Evolutionary conservation across 805 yeast species (phyloP), one percentile per base, ranked within the genome.

Genomic region (Jamesozyma lodderae): DNA sequence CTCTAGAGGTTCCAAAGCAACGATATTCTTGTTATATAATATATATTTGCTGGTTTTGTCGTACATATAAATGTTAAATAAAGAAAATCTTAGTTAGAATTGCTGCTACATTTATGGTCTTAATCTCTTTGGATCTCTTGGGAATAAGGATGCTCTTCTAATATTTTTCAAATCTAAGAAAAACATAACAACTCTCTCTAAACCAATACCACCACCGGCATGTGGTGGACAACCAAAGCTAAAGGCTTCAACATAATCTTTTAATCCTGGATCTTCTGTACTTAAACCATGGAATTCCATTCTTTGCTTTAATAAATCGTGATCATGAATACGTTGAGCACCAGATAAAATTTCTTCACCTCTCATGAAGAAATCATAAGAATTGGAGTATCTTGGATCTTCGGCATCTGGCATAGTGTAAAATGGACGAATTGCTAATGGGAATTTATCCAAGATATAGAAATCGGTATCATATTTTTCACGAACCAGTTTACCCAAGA

Each of bases 341-440:
- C 99, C 99, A n/a, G 96, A 86, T 52, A 92, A 69, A 55, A 92
- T 92, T 69, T 92, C 99, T 70, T 92, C 98, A 61, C 99, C 99
- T 71, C 98, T 82, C 98, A 92, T 92, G 75, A 92, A 92, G 80
- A 92, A 92, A 69, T 92, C 98, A 62, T 90, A 92, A 16, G 97
- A 90, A 77, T 92, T 92, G 47, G 97, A 88, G 69, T 88, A 88
- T 52, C 81, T 73, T 47, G 95, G 77, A 67, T 92, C 88, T 56
- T 77, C 81, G 15, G 97, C 73, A 62, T 87, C 96, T 45, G 98
- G 97, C 98, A 92, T 92, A 35, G 99, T 92, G 75, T 92, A 92
- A 76, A 92, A 92, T 41, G 99, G 99, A 72, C 99, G 81, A 40
- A 88, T 76, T 22, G 85, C 92, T 59, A 87, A 72, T 55, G 99